Base-by-base conservation (phyloP, 2,329 filamentous ascomycete species). In the Helotiales sp. region DNA sequence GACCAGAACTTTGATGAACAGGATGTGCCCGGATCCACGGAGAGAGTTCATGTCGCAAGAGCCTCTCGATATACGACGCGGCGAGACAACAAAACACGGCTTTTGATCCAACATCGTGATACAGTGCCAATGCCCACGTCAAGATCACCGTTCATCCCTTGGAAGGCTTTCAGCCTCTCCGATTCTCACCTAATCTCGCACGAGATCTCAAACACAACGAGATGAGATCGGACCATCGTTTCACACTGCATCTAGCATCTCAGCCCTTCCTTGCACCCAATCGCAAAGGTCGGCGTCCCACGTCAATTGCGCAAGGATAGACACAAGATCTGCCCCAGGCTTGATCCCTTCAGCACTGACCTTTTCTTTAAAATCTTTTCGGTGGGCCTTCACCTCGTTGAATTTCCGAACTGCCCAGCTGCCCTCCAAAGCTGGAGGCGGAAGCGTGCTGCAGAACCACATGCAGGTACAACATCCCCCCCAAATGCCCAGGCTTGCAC, bases 281-380 rank as follows among this genome's bases (percentile, higher is more conserved):
- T 47, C 52, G 52, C 19, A 31, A 48, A 3, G 31, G 5, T 38
- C 19, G 30, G 22, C 12, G 24, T 15, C 12, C 2, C 40, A 10
- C 5, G 9, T 15, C 6, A 24, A 58, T 54, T 17, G 55, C 59
- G 57, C 59, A 64, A 63, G 62, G 59, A 63, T 61, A 59, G 53
- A 57, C 58, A 62, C n/a, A 3, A 42, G 59, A 62, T 64, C 60
- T n/a, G 55, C 47, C 62, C 54, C 36, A 55, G 57, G 62, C 62
- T 64, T 59, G 59, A 64, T 64, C 63, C 63, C 55, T 61, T 52
- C 54, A 25, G 63, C 60, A 64, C 50, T 56, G 54, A 58, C 59
- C 36, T 12, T n/a, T 22, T 27, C 31, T 44, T 44, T 6, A 44
- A 42, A 53, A 42, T 38, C 31, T 22, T 19, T 40, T 24, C 25